Evolutionary conservation across 2,329 filamentous ascomycete species (phyloP).

Genomic region (Sporothrix euskadiensis): DNA sequence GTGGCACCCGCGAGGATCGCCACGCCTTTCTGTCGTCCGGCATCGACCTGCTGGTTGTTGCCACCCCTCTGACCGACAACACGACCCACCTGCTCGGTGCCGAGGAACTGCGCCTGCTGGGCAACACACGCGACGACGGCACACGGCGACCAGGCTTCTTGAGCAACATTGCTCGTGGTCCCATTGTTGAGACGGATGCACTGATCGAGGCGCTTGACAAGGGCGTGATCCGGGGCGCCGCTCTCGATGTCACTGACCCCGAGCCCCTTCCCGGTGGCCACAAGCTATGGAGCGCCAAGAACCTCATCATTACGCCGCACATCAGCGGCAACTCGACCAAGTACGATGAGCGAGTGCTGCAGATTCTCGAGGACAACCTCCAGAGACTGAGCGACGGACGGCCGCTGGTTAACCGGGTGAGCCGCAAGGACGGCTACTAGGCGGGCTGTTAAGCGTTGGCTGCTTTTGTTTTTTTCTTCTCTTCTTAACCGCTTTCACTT

Average conservation of each 20-base stretch:
- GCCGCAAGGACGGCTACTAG: conserved; percentile 33
- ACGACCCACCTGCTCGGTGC: conserved; percentile 54
- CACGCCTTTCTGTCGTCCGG: conserved; percentile 53
- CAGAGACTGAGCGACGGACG: conserved; percentile 30
- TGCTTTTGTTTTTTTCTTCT: too few relatives aligned
- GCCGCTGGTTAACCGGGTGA: conserved; percentile 33
- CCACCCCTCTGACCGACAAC: conserved; percentile 51
- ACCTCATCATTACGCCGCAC: conserved; percentile 63
- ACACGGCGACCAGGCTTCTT: conserved; percentile 57
- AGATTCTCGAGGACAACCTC: conserved; percentile 48
- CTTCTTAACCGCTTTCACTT: neutral
- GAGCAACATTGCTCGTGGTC: conserved; percentile 69
- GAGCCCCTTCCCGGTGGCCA: conserved; percentile 71
- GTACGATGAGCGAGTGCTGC: conserved; percentile 46
- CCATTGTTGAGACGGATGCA: conserved; percentile 53
- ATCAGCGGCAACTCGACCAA: conserved; percentile 47
- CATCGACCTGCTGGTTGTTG: conserved; percentile 56
- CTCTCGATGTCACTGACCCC: conserved; percentile 76
- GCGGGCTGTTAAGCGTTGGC: neutral
- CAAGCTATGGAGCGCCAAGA: conserved; percentile 68
- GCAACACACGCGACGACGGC: conserved; percentile 26
- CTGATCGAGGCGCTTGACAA: conserved; percentile 61
- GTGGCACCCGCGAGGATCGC: conserved; percentile 46
- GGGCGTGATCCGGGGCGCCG: conserved; percentile 59
- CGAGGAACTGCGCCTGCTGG: conserved; percentile 51